phyloP scores from a whole-genome alignment of 2,329 filamentous ascomycete genomes.

The Teratosphaeria gauchensis region DNA sequence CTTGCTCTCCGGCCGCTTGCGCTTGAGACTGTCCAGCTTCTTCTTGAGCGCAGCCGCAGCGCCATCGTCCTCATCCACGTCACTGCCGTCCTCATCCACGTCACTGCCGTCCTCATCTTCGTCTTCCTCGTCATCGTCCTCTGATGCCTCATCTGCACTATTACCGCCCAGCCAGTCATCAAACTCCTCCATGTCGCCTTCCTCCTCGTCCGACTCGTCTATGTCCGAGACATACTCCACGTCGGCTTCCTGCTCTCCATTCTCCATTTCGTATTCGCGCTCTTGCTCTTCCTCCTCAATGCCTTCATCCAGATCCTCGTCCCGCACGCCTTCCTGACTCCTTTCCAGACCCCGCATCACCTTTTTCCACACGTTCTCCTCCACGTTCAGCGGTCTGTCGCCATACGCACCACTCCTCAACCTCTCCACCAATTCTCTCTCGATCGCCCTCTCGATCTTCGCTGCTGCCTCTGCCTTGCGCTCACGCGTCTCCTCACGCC shows the following conservation, averaged over 20 bases:
- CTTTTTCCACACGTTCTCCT: slow-evolving; percentile 94
- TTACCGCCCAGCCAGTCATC: slow-evolving; percentile 87
- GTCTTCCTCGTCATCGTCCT: slow-evolving; percentile 51
- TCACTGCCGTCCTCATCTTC: slow-evolving; percentile 41
- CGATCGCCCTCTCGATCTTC: slow-evolving; percentile 91
- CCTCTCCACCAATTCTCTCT: slow-evolving; percentile 86
- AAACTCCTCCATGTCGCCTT: slow-evolving; percentile 71
- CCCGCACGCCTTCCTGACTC: slow-evolving; percentile 69
- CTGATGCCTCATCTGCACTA: slow-evolving; percentile 45
- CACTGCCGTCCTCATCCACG: slow-evolving; percentile 39
- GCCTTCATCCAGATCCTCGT: slow-evolving; percentile 82
- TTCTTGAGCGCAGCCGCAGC: slow-evolving; percentile 50
- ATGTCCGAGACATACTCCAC: slow-evolving; percentile 92
- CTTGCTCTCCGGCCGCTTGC: slow-evolving; percentile 42
- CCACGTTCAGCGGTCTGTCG: slow-evolving; percentile 87
- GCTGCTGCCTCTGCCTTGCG: slow-evolving; percentile 50
- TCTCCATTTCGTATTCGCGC: slow-evolving; percentile 47
- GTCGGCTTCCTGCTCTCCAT: slow-evolving; percentile 49
- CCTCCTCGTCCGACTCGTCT: slow-evolving; percentile 63
- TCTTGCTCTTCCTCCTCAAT: slow-evolving; percentile 65
- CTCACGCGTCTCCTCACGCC: slow-evolving; percentile 40
- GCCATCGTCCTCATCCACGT: slow-evolving; percentile 38
- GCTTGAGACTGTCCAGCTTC: slow-evolving; percentile 44
- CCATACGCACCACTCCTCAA: slow-evolving; percentile 89
- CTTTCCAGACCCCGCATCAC: slow-evolving; percentile 84